These are phyloP conservation scores for Microdochium paspali DNA, from an alignment of 2,329 filamentous ascomycete species.

Conservation along the genomic window DNA sequence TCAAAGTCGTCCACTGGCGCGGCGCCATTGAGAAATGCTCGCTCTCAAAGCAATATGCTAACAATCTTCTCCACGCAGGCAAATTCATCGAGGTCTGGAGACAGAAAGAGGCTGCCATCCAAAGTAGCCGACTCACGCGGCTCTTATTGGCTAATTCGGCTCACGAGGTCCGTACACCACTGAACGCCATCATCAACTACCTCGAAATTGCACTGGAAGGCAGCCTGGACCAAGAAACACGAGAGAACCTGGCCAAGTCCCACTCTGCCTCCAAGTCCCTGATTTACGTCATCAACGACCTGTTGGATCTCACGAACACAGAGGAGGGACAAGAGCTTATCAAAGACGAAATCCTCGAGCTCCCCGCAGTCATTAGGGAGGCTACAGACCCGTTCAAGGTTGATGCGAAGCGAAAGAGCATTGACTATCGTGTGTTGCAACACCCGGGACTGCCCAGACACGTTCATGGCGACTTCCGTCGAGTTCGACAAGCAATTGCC, in stretches of 20 bases:
- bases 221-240: conserved; percentile 66
- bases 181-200: conserved; percentile 94
- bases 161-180: conserved; percentile 80
- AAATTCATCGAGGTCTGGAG: conserved; percentile 90
- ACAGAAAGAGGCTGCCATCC: conserved; percentile 76
- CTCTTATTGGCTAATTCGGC: conserved; percentile 79
- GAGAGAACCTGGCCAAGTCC: conserved; percentile 75
- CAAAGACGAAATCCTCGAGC: conserved; percentile 72
- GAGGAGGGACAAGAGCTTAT: conserved; percentile 73
- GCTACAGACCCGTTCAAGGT: conserved; percentile 65
- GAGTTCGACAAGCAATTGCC: conserved; percentile 72
- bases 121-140: conserved; percentile 71
- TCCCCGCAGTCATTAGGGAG: conserved; percentile 62
- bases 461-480: conserved; percentile 71
- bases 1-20: too few species aligned
- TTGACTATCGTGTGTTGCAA: conserved; percentile 59
- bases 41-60: too few species aligned
- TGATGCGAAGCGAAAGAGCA: conserved; percentile 67
- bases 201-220: conserved; percentile 86
- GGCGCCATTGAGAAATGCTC: too few species aligned
- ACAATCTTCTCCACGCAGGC: conserved; percentile 19
- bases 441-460: conserved; percentile 59
- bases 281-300: conserved; percentile 89
- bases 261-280: conserved; percentile 88
- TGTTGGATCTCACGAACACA: conserved; percentile 79